A percentile compares a stretch with the other conserved stretches of the same genome.
Evolutionary conservation across 2,329 filamentous ascomycete species (phyloP).

Genomic region (Byssochlamys sp.): DNA sequence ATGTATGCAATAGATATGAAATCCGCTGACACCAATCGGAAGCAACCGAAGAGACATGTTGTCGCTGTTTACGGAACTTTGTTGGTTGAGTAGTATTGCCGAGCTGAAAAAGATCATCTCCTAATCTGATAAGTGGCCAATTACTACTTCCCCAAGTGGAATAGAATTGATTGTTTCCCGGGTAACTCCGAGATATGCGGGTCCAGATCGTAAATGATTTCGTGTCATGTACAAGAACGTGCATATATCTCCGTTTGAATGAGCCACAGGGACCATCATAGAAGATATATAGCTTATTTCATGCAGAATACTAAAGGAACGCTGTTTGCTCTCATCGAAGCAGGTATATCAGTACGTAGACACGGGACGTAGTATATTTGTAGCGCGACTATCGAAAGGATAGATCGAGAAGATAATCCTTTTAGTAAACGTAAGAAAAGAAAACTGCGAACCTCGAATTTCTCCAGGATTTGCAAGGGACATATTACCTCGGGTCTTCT

Average conservation of each 20-base stretch:
- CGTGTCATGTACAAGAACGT: neutral
- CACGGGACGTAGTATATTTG: too few species aligned
- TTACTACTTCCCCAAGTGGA: neutral
- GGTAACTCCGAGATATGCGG: neutral
- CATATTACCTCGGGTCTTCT: neutral
- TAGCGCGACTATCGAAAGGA: too few species aligned
- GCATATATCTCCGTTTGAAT: neutral
- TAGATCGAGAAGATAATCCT: too few species aligned
- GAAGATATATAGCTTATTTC: neutral
- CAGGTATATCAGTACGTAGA: too few species aligned
- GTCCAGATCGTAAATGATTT: neutral
- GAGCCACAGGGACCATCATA: neutral
- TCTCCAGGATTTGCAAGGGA: neutral
- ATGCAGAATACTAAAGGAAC: too few species aligned
- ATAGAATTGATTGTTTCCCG: neutral
- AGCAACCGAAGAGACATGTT: neutral
- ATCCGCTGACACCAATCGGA: too few species aligned
- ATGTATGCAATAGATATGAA: too few species aligned
- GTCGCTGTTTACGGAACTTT: neutral
- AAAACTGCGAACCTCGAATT: neutral
- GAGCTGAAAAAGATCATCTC: neutral
- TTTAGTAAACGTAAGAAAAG: neutral
- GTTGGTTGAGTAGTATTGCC: neutral
- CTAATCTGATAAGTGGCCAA: neutral
- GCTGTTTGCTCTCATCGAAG: too few species aligned